phyloP scores from a whole-genome alignment of 2,329 filamentous ascomycete species.

The Metarhizium humberi region DNA sequence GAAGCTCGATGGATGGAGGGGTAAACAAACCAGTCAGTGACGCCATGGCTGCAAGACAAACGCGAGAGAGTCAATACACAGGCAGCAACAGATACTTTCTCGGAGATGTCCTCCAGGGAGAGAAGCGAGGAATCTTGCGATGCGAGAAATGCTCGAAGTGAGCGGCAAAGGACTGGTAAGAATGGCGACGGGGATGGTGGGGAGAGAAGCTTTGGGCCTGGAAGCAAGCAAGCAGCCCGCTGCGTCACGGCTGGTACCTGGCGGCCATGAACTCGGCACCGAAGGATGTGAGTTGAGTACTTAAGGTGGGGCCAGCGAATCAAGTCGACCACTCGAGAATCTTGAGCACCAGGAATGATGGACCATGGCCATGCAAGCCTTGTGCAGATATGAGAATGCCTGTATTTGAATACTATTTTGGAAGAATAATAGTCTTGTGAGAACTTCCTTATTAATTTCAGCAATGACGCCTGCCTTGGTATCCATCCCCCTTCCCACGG shows the following conservation, averaged over 20 bases:
- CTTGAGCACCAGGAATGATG: too few species aligned
- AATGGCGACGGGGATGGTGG: not conserved
- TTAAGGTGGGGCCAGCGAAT: too few species aligned
- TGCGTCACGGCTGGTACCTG: not conserved
- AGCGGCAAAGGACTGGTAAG: not conserved
- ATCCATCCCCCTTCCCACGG: too few species aligned
- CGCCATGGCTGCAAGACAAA: constrained; percentile 27
- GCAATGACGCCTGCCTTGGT: not conserved
- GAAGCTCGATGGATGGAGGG: constrained; percentile 10
- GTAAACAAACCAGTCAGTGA: constrained; percentile 40
- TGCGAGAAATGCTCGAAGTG: not conserved
- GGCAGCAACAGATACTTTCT: not conserved
- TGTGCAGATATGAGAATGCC: too few species aligned
- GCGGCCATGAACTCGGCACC: not conserved
- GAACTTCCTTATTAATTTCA: not conserved
- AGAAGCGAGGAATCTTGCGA: not conserved
- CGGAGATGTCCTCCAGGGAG: not conserved
- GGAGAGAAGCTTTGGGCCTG: not conserved
- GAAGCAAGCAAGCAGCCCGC: not conserved
- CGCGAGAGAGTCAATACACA: not conserved
- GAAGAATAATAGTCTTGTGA: too few species aligned
- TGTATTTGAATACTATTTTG: too few species aligned
- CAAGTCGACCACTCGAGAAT: too few species aligned
- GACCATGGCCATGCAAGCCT: too few species aligned
- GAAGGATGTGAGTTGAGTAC: too few species aligned